Conservation (phyloP, 2,329 filamentous ascomycete genomes). For the Mariannaea elegans region DNA sequence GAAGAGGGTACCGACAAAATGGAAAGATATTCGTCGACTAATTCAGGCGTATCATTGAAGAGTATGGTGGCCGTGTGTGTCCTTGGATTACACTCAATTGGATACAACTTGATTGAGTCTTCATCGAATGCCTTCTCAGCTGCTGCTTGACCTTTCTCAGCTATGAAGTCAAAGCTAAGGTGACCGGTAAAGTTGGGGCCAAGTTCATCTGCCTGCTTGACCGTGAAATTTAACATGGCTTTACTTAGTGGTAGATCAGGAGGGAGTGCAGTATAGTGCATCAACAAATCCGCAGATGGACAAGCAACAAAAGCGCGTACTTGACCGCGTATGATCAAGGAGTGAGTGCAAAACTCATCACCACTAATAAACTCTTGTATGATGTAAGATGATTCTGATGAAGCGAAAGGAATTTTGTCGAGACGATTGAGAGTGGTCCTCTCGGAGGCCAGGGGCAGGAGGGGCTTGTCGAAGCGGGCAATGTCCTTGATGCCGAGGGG, state of each 20-base stretch:
- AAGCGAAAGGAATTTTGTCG: slow-evolving; percentile 50
- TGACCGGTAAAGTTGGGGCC: slow-evolving; percentile 71
- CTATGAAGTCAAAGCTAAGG: slow-evolving; percentile 76
- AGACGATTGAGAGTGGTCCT: slow-evolving; percentile 69
- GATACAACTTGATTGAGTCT: slow-evolving; percentile 56
- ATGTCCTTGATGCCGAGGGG: slow-evolving; percentile 69
- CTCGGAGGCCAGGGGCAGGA: slow-evolving; percentile 66
- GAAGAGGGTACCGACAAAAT: slow-evolving; percentile 45
- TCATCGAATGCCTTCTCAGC: slow-evolving; percentile 35
- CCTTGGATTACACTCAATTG: slow-evolving; percentile 77
- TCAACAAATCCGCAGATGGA: slow-evolving; percentile 67
- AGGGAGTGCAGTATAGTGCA: slow-evolving; percentile 72
- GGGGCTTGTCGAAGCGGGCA: slow-evolving; percentile 68
- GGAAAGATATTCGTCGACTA: slow-evolving; percentile 63
- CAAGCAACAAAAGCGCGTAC: slow-evolving; percentile 75
- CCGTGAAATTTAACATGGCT: slow-evolving; percentile 73
- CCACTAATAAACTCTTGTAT: slow-evolving; percentile 72
- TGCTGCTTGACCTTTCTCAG: slow-evolving; percentile 40
- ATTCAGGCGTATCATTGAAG: slow-evolving; percentile 58
- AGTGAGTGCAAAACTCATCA: slow-evolving; percentile 76
- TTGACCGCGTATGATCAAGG: slow-evolving; percentile 70
- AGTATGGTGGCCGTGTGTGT: slow-evolving; percentile 73
- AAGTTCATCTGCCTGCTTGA: slow-evolving; percentile 60
- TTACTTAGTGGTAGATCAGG: slow-evolving; percentile 60
- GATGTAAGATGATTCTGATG: slow-evolving; percentile 50